phyloP scores from a whole-genome alignment of 257 asterid genomes.

The Solanum tacnaense region DNA sequence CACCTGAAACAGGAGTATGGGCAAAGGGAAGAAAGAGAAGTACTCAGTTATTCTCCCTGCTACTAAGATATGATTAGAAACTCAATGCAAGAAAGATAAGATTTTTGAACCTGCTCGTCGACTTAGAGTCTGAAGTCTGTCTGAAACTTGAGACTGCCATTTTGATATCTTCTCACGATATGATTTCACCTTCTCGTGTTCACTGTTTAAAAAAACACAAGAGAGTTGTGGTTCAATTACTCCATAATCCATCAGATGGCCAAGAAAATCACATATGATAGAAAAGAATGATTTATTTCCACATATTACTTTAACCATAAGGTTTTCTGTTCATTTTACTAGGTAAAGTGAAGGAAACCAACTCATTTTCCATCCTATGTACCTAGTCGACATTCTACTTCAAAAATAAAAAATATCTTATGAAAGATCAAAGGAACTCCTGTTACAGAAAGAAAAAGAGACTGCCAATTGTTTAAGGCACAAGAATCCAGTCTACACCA shows the following conservation, averaged over 20 bases:
- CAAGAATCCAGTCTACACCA: not conserved
- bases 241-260: not conserved
- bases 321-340: not conserved
- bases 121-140: conserved; percentile 58
- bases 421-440: not conserved
- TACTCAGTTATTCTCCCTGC: not conserved
- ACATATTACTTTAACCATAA: not conserved
- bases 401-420: not conserved
- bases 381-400: not conserved
- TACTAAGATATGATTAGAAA: not conserved
- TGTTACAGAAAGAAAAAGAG: not conserved
- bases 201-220: conserved; percentile 39
- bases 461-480: not conserved
- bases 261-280: not conserved
- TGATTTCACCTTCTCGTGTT: conserved; percentile 84
- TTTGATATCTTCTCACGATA: conserved; percentile 64
- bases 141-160: conserved; percentile 87
- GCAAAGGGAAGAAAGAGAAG: not conserved
- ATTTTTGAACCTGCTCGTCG: conserved; percentile 54
- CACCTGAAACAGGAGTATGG: conserved; percentile 27
- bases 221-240: not conserved
- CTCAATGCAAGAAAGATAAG: not conserved
- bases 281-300: not conserved
- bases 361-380: not conserved
- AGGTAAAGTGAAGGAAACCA: not conserved